Percentiles rank a stretch among this genome's conserved stretches.
Evolutionary conservation across 176 grass and related monocot species (phyloP).

Genomic region (Carex pumila): DNA sequence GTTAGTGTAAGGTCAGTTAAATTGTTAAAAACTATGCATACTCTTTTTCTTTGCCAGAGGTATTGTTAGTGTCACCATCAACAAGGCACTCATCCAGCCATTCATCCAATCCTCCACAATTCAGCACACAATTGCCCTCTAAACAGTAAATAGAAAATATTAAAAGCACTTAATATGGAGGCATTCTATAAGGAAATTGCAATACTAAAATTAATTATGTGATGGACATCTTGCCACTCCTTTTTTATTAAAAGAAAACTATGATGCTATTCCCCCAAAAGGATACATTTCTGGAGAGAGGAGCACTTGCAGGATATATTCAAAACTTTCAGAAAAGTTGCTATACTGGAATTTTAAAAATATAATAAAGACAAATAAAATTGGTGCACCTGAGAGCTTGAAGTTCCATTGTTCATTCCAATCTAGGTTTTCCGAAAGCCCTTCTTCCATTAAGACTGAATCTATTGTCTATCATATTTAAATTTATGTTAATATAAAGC

Average conservation of each 20-base stretch:
- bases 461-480: slow-evolving; percentile 38
- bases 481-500: neutral
- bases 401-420: slow-evolving; percentile 39
- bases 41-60: slow-evolving; percentile 41
- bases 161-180: slow-evolving; percentile 1
- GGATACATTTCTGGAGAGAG: neutral
- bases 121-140: slow-evolving; percentile 56
- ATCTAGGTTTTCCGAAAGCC: slow-evolving; percentile 47
- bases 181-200: neutral
- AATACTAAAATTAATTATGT: neutral
- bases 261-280: neutral
- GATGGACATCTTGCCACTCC: neutral
- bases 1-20: neutral
- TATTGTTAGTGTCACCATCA: slow-evolving; percentile 36
- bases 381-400: slow-evolving; percentile 46
- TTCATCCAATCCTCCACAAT: slow-evolving; percentile 48
- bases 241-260: neutral
- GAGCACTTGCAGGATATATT: neutral
- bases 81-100: slow-evolving; percentile 71
- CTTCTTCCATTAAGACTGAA: slow-evolving; percentile 45
- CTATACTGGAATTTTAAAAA: neutral
- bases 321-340: neutral
- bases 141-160: slow-evolving; percentile 26
- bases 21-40: slow-evolving; percentile 18
- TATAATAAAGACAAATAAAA: neutral